phyloP scores from a whole-genome alignment of 169 alveolate genomes.

The Perkinsus marinus region DNA sequence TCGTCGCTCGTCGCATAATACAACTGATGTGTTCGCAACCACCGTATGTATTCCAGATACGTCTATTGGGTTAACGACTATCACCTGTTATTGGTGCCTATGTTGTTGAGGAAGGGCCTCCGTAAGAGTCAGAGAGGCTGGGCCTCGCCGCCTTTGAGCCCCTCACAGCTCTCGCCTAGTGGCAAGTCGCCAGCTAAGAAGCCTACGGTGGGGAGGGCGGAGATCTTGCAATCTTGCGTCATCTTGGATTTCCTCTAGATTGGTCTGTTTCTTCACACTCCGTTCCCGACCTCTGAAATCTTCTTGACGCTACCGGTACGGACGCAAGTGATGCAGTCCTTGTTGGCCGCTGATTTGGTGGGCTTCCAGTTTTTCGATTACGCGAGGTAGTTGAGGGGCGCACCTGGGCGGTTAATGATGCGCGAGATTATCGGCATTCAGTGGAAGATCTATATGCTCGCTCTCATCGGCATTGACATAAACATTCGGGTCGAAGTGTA shows the following conservation, averaged over 20 bases:
- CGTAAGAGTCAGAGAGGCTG: conserved; percentile 6
- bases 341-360: conserved; percentile 47
- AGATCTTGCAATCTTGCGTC: too few species aligned
- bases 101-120: conserved; percentile 29
- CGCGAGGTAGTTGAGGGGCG: conserved; percentile 63
- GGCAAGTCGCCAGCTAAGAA: too few species aligned
- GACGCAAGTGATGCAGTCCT: conserved; percentile 44
- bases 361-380: conserved; percentile 65
- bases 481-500: too few species aligned
- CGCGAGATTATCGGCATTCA: too few species aligned
- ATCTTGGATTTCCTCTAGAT: conserved; percentile 15
- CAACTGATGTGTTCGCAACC: too few species aligned
- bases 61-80: conserved; percentile 57
- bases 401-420: too few species aligned
- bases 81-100: conserved; percentile 42
- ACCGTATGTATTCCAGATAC: not conserved
- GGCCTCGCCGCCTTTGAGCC: too few species aligned
- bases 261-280: conserved; percentile 55
- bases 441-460: too few species aligned
- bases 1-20: too few species aligned
- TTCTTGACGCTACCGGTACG: conserved; percentile 44
- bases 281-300: conserved; percentile 61
- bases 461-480: too few species aligned
- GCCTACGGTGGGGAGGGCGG: too few species aligned
- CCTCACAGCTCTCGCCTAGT: too few species aligned